Evolutionary conservation across 1,284 basidiomycete genomes (phyloP), one percentile per base, ranked within the genome.

Genomic region (Vanrija sp.): DNA sequence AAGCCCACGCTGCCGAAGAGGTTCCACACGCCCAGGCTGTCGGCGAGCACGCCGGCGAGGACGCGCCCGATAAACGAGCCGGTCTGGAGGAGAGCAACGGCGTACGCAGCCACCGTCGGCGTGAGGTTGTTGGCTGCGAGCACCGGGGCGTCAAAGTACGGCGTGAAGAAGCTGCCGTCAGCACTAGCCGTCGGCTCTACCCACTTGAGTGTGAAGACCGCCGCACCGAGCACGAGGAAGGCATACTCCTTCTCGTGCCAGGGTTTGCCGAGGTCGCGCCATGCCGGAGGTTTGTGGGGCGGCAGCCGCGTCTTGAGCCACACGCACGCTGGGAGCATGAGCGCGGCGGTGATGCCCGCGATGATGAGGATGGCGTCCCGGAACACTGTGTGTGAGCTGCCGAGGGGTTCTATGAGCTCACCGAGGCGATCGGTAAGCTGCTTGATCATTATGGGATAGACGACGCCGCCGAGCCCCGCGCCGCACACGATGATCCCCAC

Each of bases 371-470:
- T 59, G 22, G 61, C 57, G 39, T 61, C 37, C 6, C 56, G 47
- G 52, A 56, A 56, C 2, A 12, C 31, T 31, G 31, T 2, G 31
- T 14, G 31, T 31, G 10, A 31, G 31, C 6, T 8, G 2, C 14
- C 31, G 22, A 53, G 41, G 2, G 46, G 35, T 6, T 20, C 35
- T 12, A 46, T 27, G 12, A 54, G 45, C 31, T 27, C 4, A 19
- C 19, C 14, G 4, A 22, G 1, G 63, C 59, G 1, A 3, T 12
- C 12, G 16, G 47, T 35, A 1, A 41, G 36, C 65, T 68, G 45
- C 43, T 68, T 63, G 24, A 75, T 52, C 46, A 66, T 60, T 45
- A 75, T 67, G 16, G 73, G 73, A 50, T 73, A 71, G 45, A 73
- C 64, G 18, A 75, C 67, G 14, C 73, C 73, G 12, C 69, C 70